Base-by-base conservation (phyloP, 257 asterid species). In the Rauvolfia tetraphylla region DNA sequence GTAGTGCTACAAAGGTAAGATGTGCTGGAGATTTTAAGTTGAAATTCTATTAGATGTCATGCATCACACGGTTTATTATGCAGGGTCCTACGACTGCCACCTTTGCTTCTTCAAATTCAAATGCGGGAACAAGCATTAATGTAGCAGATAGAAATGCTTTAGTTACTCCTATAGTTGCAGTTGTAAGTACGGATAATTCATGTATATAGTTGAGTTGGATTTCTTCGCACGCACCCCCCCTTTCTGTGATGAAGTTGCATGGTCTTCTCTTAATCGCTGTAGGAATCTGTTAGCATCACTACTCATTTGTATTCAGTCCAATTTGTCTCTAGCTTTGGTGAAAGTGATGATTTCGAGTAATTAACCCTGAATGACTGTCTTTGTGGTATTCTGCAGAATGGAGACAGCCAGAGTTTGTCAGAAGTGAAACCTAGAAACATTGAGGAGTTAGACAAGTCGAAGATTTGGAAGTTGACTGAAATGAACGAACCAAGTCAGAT, bases 381-480 rank as follows among this genome's bases (percentile, higher is more conserved):
- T 71, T 10, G 22, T 2, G 27, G 5, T 38, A 72, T 13, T 63
- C 36, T 77, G 71, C 80, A 90, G 93, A 83, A 82, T 75, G 89
- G 89, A 53, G 88, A 85, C 69, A 57, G 75, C 73, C 86, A 87
- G 78, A 85, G 78, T 51, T 22, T 87, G 69, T 76, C 76, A 65
- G 91, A 89, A 71, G 31, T 39, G 76, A 87, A 89, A 76, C 63
- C 89, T 10, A 83, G 87, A 77, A 79, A 79, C 59, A 31, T 89
- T 29, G 87, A 86, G 18, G 96, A 85, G 81, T 39, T 74, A 85
- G 93, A 83, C 58, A 88, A 85, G 71, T 73, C 88, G 34, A 89
- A 84, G 81, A 85, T 82, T 68, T 86, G 88, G 91, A 86, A 86
- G 90, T 83, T 79, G 58, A 75, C 85, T 72, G 95, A 89, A 79